Conservation (phyloP, 1,139 yeast genomes). For the Pichia sp. region DNA sequence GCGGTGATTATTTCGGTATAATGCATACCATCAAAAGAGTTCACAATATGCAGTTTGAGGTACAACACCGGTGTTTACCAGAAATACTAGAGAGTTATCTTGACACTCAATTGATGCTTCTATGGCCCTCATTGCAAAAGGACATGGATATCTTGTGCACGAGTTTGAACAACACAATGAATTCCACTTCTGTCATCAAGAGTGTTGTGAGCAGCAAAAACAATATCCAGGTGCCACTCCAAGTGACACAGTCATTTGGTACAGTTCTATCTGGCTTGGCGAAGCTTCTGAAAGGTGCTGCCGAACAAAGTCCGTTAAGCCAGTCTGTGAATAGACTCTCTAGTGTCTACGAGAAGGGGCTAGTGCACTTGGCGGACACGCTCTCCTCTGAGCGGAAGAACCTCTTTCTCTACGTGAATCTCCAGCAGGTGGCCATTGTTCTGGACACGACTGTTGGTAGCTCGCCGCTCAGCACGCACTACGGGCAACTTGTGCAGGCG, state of each 20-base stretch:
- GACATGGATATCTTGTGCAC: conserved; percentile 74
- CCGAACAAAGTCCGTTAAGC: conserved; percentile 46
- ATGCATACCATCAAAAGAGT: conserved; percentile 69
- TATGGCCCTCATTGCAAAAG: conserved; percentile 85
- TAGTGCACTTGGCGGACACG: conserved; percentile 43
- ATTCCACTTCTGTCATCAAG: conserved; percentile 23
- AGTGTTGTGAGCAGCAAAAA: conserved; percentile 17
- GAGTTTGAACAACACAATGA: conserved; percentile 41
- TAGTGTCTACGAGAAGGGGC: conserved; percentile 69
- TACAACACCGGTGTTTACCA: conserved; percentile 62
- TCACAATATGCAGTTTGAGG: conserved; percentile 54
- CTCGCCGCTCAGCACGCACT: too few relatives aligned
- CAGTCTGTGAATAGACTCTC: conserved; percentile 62
- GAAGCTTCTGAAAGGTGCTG: conserved; percentile 45
- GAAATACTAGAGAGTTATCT: conserved; percentile 62
- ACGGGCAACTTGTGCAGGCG: too few relatives aligned
- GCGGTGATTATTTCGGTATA: conserved; percentile 69
- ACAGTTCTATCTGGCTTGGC: conserved; percentile 62
- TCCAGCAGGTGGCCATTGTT: conserved; percentile 47
- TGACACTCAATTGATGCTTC: conserved; percentile 52
- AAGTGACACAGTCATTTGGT: conserved; percentile 73
- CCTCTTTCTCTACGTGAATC: conserved; percentile 70
- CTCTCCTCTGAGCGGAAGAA: conserved; percentile 24
- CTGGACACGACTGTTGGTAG: too few relatives aligned
- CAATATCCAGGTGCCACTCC: conserved; percentile 47